phyloP scores from a whole-genome alignment of 345 rosid genomes.

The Psidium friedrichsthalianum region DNA sequence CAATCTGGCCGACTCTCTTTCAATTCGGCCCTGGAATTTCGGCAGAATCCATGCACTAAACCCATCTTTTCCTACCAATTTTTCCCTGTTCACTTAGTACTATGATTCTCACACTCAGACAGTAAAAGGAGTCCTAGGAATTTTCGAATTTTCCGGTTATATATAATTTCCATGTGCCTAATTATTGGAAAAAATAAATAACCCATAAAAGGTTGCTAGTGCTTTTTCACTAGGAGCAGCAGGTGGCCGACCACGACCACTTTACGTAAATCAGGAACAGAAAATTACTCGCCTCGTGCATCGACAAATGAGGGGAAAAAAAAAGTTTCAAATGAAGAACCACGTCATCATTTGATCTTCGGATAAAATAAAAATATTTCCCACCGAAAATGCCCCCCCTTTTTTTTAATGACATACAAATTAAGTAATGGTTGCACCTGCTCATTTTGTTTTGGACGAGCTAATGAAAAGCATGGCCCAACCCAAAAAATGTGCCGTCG shows the following conservation, averaged over 20 bases:
- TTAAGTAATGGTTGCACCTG: background rate
- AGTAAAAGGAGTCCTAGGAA: background rate
- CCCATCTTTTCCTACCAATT: background rate
- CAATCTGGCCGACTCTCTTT: background rate
- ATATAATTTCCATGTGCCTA: background rate
- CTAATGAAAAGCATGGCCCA: background rate
- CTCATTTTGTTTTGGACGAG: background rate
- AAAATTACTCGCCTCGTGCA: background rate
- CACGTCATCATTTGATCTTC: background rate
- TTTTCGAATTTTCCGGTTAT: background rate
- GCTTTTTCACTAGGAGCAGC: background rate
- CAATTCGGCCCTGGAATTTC: background rate
- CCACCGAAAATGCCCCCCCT: background rate
- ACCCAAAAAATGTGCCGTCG: background rate
- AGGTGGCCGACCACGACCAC: background rate
- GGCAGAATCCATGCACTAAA: background rate
- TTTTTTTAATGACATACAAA: background rate
- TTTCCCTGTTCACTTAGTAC: background rate
- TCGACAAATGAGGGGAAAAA: background rate
- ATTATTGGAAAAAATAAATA: background rate
- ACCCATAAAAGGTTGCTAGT: background rate
- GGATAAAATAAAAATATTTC: background rate
- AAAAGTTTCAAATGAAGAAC: background rate
- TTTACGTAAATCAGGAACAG: background rate
- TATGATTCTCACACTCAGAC: background rate